phyloP scores from a whole-genome alignment of 1,284 basidiomycete genomes.

The Melampsora larici-populina region DNA sequence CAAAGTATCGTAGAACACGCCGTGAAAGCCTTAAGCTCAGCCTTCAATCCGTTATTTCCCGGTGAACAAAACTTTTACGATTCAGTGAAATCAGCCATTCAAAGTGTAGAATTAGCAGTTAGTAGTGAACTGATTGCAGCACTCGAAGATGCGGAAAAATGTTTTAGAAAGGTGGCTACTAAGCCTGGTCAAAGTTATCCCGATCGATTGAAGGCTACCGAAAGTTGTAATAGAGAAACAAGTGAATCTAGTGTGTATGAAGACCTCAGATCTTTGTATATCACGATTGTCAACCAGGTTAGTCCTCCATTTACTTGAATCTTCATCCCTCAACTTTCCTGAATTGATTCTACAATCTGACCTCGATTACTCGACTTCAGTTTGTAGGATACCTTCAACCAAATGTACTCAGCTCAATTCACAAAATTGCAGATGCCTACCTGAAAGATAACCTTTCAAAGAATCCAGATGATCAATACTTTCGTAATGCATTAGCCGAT shows the following conservation, averaged over 20 bases:
- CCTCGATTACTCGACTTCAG: neutral
- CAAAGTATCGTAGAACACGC: constrained; percentile 13
- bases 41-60: constrained; percentile 21
- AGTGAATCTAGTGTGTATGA: constrained; percentile 9
- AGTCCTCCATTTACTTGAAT: neutral
- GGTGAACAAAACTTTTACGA: constrained; percentile 20
- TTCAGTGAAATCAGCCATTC: constrained; percentile 10
- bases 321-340: neutral
- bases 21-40: constrained; percentile 12
- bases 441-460: neutral
- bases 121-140: constrained; percentile 19
- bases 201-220: constrained; percentile 6
- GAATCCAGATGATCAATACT: constrained; percentile 25
- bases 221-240: constrained; percentile 1
- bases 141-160: constrained; percentile 27
- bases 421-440: constrained; percentile 27
- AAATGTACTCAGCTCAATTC: constrained; percentile 18
- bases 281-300: constrained; percentile 26
- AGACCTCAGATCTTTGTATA: constrained; percentile 23
- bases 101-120: constrained; percentile 27
- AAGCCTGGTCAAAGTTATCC: neutral
- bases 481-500: constrained; percentile 8
- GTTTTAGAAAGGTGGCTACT: constrained; percentile 17
- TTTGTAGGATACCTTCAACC: constrained; percentile 39
- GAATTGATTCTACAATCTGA: too few relatives aligned